phyloP scores from a whole-genome alignment of 257 asterid genomes.

The Buddleja alternifolia region DNA sequence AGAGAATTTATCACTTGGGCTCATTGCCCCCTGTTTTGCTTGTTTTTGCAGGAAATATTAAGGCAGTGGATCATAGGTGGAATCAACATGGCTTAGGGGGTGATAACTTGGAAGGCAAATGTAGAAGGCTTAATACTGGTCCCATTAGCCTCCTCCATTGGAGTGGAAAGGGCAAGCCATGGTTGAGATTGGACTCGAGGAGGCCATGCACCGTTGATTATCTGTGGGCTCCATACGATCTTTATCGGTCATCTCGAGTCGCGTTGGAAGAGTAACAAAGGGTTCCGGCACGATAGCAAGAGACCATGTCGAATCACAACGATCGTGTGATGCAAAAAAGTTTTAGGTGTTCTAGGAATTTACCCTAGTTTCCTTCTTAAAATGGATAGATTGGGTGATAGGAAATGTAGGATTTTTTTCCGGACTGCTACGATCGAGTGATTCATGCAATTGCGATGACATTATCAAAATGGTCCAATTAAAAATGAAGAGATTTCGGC shows the following conservation, averaged over 20 bases:
- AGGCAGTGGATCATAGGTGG: constrained; percentile 77
- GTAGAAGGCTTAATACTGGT: constrained; percentile 87
- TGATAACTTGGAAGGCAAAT: constrained; percentile 75
- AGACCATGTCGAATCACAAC: background rate
- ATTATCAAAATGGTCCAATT: background rate
- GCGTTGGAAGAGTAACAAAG: constrained; percentile 54
- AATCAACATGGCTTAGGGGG: constrained; percentile 92
- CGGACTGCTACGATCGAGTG: constrained; percentile 16
- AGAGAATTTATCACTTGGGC: constrained; percentile 68
- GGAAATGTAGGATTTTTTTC: background rate
- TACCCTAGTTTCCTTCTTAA: constrained; percentile 8
- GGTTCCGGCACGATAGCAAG: constrained; percentile 17
- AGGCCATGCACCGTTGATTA: constrained; percentile 76
- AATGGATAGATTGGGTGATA: constrained; percentile 17
- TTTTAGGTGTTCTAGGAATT: constrained; percentile 30
- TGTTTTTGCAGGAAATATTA: constrained; percentile 73
- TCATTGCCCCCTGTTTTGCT: constrained; percentile 80
- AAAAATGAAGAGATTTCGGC: constrained; percentile 16
- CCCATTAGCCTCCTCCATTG: constrained; percentile 88
- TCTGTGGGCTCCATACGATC: constrained; percentile 84
- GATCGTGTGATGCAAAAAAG: constrained; percentile 20
- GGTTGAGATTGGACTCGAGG: constrained; percentile 81
- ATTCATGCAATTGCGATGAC: background rate
- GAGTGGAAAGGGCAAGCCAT: constrained; percentile 95
- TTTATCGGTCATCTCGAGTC: constrained; percentile 57